Base-by-base conservation (phyloP, 345 rosid species). In the Citrus inodora region DNA sequence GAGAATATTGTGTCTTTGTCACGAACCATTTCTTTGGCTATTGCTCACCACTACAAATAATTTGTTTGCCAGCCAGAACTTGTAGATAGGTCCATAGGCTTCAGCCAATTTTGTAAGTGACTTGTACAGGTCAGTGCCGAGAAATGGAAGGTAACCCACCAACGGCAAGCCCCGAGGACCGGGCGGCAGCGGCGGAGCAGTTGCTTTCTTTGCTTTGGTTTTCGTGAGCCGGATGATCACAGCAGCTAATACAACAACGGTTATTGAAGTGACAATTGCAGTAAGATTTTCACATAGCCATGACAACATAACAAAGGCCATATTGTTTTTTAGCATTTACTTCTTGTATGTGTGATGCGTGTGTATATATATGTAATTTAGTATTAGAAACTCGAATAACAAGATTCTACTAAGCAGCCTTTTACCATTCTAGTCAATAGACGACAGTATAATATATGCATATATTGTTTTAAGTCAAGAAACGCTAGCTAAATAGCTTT, bases 1-100 rank as follows among this genome's bases (percentile, higher is more conserved):
- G 84, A 79, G 11, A 86, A 86, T 70, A 82, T 32, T 35, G 80
- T 71, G 60, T 83, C 88, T 13, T 82, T 83, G 0, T 83, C 85
- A 3, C 76, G 82, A 1, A 86, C 83, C 56, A 83, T 79, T 75
- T 81, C 85, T 0, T 77, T 79, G 11, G 83, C 87, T 68, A 84
- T 37, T 19, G 67, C 77, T 84, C 7, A 87, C 24, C 0, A 87
- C 83, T 9, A 87, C 62, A 0, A 78, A 81, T 2, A 76, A 76
- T 68, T 80, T 82, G 9, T 30, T 82, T 9, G 86, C 89, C 1
- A 48, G 55, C 55, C 55, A 48, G 55, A 48, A 14, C 55, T 48
- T 48, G 19, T 48, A 48, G 19, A 48, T 4, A 48, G 55, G 55
- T 3, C 89, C 89, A 17, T 82, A 82, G 22, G 60, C 71, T 25